Evolutionary conservation across 345 rosid species (phyloP).

Genomic region (Abelmoschus esculentus): DNA sequence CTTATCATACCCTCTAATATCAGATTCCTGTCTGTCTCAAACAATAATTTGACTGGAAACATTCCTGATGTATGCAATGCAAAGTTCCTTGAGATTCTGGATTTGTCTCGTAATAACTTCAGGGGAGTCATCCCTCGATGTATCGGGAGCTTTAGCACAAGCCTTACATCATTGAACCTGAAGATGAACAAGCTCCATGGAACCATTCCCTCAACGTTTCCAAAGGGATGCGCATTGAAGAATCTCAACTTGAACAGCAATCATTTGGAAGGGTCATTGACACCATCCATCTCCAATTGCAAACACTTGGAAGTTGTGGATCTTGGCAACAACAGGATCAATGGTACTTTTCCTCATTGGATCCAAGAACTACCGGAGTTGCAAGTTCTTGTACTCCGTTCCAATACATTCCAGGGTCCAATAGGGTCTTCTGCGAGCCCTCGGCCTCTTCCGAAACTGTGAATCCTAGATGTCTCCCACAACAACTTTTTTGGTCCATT

Average conservation of each 20-base stretch:
- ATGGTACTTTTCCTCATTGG: constrained; percentile 13
- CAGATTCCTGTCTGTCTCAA: neutral
- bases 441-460: neutral
- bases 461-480: neutral
- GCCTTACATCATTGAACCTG: neutral
- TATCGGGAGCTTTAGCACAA: constrained; percentile 14
- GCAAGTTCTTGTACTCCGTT: neutral
- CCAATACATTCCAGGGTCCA: constrained; percentile 8
- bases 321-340: constrained; percentile 13
- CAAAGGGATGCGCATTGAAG: neutral
- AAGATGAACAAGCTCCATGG: constrained; percentile 20
- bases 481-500: neutral
- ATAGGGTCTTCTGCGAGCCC: neutral
- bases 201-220: neutral
- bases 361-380: neutral
- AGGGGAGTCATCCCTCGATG: constrained; percentile 16
- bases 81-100: neutral
- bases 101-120: constrained; percentile 17
- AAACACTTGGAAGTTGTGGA: neutral
- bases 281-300: constrained; percentile 6
- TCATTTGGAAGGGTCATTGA: constrained; percentile 4
- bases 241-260: constrained; percentile 14
- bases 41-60: neutral
- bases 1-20: neutral
- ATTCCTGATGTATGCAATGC: neutral